Evolutionary conservation across 2,329 filamentous ascomycete species (phyloP).

Genomic region (Lachnum nothofagi): DNA sequence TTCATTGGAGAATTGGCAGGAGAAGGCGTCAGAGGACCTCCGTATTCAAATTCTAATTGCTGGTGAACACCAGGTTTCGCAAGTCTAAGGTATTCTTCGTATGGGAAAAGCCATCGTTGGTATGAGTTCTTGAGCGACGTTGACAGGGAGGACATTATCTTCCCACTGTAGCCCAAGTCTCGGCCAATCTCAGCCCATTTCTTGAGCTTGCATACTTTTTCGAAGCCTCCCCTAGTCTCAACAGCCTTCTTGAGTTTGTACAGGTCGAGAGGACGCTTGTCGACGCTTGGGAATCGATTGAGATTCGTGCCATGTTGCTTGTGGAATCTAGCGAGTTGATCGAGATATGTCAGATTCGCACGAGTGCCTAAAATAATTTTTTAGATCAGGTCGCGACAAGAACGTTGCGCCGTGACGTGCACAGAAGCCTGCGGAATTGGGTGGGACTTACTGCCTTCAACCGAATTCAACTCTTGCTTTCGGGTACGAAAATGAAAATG

Average conservation of each 20-base stretch:
- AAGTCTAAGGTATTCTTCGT: slow-evolving; percentile 86
- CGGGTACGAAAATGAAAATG: slow-evolving; percentile 95
- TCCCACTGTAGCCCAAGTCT: slow-evolving; percentile 94
- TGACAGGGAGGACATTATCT: slow-evolving; percentile 98
- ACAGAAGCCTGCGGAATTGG: slow-evolving; percentile 3
- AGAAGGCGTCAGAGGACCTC: slow-evolving; percentile 78
- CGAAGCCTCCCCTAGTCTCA: slow-evolving; percentile 88
- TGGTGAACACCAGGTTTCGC: slow-evolving; percentile 97
- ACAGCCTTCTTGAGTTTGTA: slow-evolving; percentile 97
- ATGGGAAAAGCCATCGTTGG: slow-evolving; percentile 92
- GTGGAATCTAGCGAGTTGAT: slow-evolving; percentile 92
- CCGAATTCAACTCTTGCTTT: slow-evolving; percentile 93
- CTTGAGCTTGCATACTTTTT: slow-evolving; percentile 93
- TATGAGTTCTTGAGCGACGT: slow-evolving; percentile 98
- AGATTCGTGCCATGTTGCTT: slow-evolving; percentile 93
- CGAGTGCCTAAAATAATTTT: slow-evolving; percentile 63
- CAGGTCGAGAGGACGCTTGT: slow-evolving; percentile 92
- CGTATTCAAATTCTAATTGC: slow-evolving; percentile 87
- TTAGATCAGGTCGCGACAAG: slow-evolving; percentile 19
- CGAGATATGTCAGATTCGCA: slow-evolving; percentile 91
- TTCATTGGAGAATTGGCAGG: slow-evolving; percentile 73
- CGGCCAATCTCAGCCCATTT: slow-evolving; percentile 99
- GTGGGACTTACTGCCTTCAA: slow-evolving; percentile 79
- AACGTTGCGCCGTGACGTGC: neutral
- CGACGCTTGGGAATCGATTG: slow-evolving; percentile 90